These are phyloP conservation scores for Mycena chlorophos DNA, from an alignment of 768 basidiomycete species.

Conservation along the genomic window DNA sequence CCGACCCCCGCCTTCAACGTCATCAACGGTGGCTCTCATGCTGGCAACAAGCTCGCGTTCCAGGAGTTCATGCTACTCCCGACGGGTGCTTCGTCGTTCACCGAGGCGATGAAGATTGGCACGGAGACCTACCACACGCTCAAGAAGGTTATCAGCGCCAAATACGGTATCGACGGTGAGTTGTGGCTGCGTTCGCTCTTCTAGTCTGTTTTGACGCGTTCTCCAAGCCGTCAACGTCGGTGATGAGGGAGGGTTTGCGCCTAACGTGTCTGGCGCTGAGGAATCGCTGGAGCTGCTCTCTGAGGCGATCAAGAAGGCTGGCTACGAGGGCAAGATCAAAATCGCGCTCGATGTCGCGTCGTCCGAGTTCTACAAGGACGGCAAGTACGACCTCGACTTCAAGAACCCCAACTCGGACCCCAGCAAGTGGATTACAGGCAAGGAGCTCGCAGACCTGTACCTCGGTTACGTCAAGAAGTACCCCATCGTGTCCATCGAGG, in stretches of 20 bases:
- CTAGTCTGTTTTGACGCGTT: constrained; percentile 7
- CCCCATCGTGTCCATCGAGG: constrained; percentile 94
- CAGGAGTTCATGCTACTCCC: constrained; percentile 99
- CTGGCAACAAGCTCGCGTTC: constrained; percentile 99
- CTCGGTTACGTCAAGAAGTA: constrained; percentile 85
- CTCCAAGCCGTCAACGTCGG: constrained; percentile 92
- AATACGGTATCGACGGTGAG: constrained; percentile 98
- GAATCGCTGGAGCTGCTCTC: constrained; percentile 94
- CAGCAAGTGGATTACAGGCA: constrained; percentile 92
- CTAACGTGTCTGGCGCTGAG: constrained; percentile 95
- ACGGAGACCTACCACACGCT: constrained; percentile 97
- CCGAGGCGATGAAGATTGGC: constrained; percentile 98
- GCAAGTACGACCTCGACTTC: constrained; percentile 98
- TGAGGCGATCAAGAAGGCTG: constrained; percentile 97
- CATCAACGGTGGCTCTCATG: constrained; percentile 99
- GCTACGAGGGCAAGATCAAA: constrained; percentile 98
- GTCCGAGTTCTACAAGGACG: constrained; percentile 99
- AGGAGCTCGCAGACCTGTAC: constrained; percentile 92
- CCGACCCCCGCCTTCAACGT: constrained; percentile 97
- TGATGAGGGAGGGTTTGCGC: constrained; percentile 99
- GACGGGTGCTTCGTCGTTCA: constrained; percentile 87
- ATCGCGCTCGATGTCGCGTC: constrained; percentile 98
- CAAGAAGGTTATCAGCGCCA: constrained; percentile 98
- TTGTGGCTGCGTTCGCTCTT: constrained; percentile 14
- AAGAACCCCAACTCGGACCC: constrained; percentile 99